phyloP scores from a whole-genome alignment of 441 rosid genomes.

The Omphalea diandra region DNA sequence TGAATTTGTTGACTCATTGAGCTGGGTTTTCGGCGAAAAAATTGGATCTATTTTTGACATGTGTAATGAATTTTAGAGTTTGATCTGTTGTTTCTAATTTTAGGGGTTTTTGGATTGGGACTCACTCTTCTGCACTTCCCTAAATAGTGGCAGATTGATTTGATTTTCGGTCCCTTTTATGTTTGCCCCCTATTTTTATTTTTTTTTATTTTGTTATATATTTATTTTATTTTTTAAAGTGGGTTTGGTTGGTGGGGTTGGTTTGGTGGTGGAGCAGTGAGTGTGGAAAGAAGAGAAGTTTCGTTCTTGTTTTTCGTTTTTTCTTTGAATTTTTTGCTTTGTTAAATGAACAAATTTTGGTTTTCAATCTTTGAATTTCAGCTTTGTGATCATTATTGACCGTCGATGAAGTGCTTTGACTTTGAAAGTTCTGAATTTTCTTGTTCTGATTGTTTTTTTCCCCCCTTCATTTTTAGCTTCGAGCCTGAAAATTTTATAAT shows the following conservation, averaged over 20 bases:
- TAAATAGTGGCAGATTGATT: slow-evolving; percentile 37
- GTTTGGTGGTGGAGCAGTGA: slow-evolving; percentile 9
- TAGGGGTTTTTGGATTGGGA: slow-evolving; percentile 28
- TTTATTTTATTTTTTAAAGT: background rate
- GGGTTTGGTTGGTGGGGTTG: slow-evolving; percentile 22
- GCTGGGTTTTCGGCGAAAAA: slow-evolving; percentile 35
- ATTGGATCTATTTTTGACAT: slow-evolving; percentile 55
- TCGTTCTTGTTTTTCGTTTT: no score
- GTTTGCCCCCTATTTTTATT: slow-evolving; percentile 1
- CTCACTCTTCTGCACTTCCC: slow-evolving; percentile 38
- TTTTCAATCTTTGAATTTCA: background rate
- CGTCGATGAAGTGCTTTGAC: slow-evolving; percentile 4
- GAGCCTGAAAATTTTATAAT: background rate
- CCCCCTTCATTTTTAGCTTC: background rate
- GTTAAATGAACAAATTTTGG: no score
- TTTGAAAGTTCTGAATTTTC: slow-evolving; percentile 17
- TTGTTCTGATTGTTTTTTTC: background rate
- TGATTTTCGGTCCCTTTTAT: slow-evolving; percentile 24
- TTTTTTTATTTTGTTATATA: background rate
- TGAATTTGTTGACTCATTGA: slow-evolving; percentile 15
- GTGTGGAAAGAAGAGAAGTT: background rate
- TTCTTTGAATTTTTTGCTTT: no score
- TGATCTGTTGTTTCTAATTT: slow-evolving; percentile 33
- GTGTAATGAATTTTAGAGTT: slow-evolving; percentile 17
- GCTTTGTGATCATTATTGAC: slow-evolving; percentile 19